A percentile compares a stretch with the other conserved stretches of the same genome.
These are phyloP conservation scores for Apostasia shenzhenica DNA, from an alignment of 106 monocot species.

Conservation along the genomic window DNA sequence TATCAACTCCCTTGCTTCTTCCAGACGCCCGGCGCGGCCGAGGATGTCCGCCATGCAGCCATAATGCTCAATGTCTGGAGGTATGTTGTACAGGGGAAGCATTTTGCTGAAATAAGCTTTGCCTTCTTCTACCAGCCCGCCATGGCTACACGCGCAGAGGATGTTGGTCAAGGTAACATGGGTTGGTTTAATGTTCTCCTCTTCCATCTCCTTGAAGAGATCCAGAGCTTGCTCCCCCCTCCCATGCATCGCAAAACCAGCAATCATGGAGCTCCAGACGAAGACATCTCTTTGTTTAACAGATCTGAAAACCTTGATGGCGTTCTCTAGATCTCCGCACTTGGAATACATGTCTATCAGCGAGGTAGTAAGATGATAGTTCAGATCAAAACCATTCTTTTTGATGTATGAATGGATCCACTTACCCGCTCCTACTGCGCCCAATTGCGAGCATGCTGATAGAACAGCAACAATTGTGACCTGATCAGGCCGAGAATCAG, in stretches of 20 bases:
- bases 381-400: conserved; percentile 18
- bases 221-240: conserved; percentile 31
- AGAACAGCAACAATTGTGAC: conserved; percentile 27
- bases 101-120: conserved; percentile 25
- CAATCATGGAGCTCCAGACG: conserved; percentile 56
- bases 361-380: conserved; percentile 36
- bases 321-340: conserved; percentile 49
- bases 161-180: conserved; percentile 40
- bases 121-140: conserved; percentile 38
- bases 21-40: conserved; percentile 40
- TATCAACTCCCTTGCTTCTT: conserved; percentile 35
- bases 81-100: conserved; percentile 24
- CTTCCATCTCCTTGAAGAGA: conserved; percentile 36
- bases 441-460: conserved; percentile 38
- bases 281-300: conserved; percentile 30
- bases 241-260: conserved; percentile 41
- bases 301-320: conserved; percentile 23
- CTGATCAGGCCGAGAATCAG: conserved; percentile 17
- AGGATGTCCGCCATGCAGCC: conserved; percentile 57
- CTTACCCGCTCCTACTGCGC: conserved; percentile 32
- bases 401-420: conserved; percentile 33
- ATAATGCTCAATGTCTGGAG: conserved; percentile 35
- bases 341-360: conserved; percentile 68
- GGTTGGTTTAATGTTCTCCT: conserved; percentile 26
- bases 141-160: conserved; percentile 51